Evolutionary conservation across 768 basidiomycete species (phyloP), one percentile per base, ranked within the genome.

Genomic region (Pisolithus orientalis): DNA sequence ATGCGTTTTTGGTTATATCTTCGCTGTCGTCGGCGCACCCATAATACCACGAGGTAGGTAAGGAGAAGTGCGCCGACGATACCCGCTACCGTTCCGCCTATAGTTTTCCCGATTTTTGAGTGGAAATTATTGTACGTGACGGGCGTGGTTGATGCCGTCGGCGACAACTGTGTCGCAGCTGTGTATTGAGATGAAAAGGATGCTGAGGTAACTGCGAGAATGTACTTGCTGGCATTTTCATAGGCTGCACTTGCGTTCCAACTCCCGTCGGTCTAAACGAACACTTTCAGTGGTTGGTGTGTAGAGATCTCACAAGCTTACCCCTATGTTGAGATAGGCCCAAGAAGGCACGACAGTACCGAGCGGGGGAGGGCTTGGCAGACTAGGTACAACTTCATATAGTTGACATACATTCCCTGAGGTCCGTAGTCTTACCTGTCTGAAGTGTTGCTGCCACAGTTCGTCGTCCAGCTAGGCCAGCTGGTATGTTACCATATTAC

Each of bases 301-400:
- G n/a, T 31, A 28, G 38, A 5, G 31, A 13, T 13, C 8, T 6
- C 4, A n/a, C 27, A 34, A 34, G 38, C 54, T 46, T 31, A 51
- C 46, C 24, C 24, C 25, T 17, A 49, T 29, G 34, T 11, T 53
- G 25, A 62, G 52, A 54, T 62, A 67, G 10, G 67, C 67, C 67
- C 67, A 68, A 27, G 56, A 51, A 17, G 67, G 67, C 10, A 68
- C 54, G 7, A 45, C 46, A 9, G 58, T 64, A 21, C 53, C 54
- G 6, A 47, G 27, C 1, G 68, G 68, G 25, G 66, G 58, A n/a
- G 40, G 43, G 13, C 53, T 31, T 3, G 64, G 64, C 37, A 56
- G 63, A 28, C 64, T 57, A 17, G 34, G 43, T 34, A 14, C 37
- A 5, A 14, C 6, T 34, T 21, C 24, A 44, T 25, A n/a, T 29